Evolutionary conservation across 768 basidiomycete species (phyloP).

Genomic region (Leucocoprinus birnbaumii): DNA sequence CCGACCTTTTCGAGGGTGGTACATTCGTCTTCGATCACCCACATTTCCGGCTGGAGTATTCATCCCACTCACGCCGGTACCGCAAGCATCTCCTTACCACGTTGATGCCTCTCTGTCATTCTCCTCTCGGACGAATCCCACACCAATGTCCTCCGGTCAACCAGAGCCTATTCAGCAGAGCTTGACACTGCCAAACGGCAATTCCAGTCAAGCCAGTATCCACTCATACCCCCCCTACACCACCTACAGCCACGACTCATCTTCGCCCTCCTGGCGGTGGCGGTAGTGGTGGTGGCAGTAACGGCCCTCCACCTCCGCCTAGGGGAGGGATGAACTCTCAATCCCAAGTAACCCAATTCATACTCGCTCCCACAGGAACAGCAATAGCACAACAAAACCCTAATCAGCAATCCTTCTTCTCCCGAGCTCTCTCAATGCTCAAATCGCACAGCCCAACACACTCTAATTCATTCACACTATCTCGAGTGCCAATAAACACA

Average conservation of each 20-base stretch:
- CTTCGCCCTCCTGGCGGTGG: background rate
- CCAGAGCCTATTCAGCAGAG: conserved; percentile 11
- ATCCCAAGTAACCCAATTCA: conserved; percentile 48
- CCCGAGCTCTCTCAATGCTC: conserved; percentile 47
- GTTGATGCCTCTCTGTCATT: conserved; percentile 51
- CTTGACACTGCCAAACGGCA: conserved; percentile 21
- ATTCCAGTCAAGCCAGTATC: conserved; percentile 38
- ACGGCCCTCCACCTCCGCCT: background rate
- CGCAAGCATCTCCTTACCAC: conserved; percentile 43
- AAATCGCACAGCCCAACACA: conserved; percentile 51
- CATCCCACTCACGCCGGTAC: conserved; percentile 52
- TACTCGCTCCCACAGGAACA: conserved; percentile 45
- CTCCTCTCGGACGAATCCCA: conserved; percentile 45
- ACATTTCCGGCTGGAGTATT: conserved; percentile 61
- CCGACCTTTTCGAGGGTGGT: conserved; percentile 81
- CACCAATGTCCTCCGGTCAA: conserved; percentile 1
- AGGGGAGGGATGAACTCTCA: conserved; percentile 13
- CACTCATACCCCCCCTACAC: conserved; percentile 64
- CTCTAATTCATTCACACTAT: conserved; percentile 62
- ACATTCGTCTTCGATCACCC: conserved; percentile 73
- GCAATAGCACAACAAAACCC: conserved; percentile 30
- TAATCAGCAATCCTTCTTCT: conserved; percentile 38
- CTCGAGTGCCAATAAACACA: conserved; percentile 26
- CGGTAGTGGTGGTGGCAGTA: too few species aligned
- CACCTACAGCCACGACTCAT: conserved; percentile 33